Evolutionary conservation across 768 basidiomycete species (phyloP), one percentile per base, ranked within the genome.

Genomic region (Tricholoma furcatifolium): DNA sequence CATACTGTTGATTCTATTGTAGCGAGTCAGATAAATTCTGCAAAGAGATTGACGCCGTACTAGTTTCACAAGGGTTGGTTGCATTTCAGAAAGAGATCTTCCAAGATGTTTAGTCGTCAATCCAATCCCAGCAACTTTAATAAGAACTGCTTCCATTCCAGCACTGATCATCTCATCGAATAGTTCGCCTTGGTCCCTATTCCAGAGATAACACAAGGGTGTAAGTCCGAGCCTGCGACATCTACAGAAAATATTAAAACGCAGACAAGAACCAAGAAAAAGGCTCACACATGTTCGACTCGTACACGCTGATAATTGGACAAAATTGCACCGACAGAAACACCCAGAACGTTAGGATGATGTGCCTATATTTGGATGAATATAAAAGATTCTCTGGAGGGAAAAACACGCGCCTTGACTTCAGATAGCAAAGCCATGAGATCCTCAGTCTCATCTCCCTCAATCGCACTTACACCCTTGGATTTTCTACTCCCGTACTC

Each of bases 271-370:
- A 47, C 41, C 20, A 7, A 12, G 27, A 21, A 45, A 30, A 31
- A 21, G 36, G 44, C 88, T 69, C 60, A 93, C 92, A 98, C 95
- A 79, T 99, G 95, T 70, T 99, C 97, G 11, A 99, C 94, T 49
- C 97, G 84, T 15, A 98, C 87, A 21, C 97, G 82, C 63, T 99
- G 97, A 64, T 99, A 99, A 65, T 93, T 96, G 24, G 97, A 98
- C 30, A 98, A 81, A 54, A 99, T 99, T 5, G 97, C 95, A 3
- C 97, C 97, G 18, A 95, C 93, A 8, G 95, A 91, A 21, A 98
- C 88, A 8, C 84, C 96, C 67, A 86, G 74, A 18, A 94, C 70
- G 48, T 93, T 88, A 3, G 93, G 93, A 67, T 93, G 89, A 43
- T 76, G 74, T 10, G 72, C 66, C 93, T 95, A 58, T 34, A 27